phyloP scores from a whole-genome alignment of 345 rosid genomes.

The Limnanthes douglasii region DNA sequence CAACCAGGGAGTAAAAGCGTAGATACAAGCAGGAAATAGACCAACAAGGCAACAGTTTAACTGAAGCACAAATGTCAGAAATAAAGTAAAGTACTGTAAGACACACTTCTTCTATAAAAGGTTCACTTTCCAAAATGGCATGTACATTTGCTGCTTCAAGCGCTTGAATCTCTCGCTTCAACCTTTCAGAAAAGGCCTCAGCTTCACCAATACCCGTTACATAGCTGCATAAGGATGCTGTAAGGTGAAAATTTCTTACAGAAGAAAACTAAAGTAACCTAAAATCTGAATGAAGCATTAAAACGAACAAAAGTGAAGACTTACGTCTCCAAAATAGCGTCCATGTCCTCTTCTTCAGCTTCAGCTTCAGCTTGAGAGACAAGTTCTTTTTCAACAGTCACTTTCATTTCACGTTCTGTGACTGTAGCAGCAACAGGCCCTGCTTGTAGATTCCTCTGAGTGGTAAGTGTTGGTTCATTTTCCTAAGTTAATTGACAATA shows the following conservation, averaged over 20 bases:
- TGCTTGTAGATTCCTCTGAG: slow-evolving; percentile 41
- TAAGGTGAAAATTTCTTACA: too few species aligned
- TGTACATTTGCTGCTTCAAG: slow-evolving; percentile 99
- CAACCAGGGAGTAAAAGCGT: too few species aligned
- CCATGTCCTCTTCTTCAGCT: slow-evolving; percentile 99
- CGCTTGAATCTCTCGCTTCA: slow-evolving; percentile 95
- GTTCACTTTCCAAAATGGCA: slow-evolving; percentile 97
- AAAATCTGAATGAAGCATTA: too few species aligned
- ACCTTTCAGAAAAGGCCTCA: slow-evolving; percentile 95
- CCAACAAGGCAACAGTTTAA: not conserved
- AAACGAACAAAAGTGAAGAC: too few species aligned
- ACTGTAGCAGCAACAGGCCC: slow-evolving; percentile 56
- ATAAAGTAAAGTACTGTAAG: not conserved
- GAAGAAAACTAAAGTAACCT: too few species aligned
- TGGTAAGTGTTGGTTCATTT: slow-evolving; percentile 57
- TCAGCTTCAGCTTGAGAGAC: slow-evolving; percentile 98
- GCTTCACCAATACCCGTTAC: slow-evolving; percentile 99
- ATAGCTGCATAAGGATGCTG: slow-evolving; percentile 60
- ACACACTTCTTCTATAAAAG: slow-evolving; percentile 86
- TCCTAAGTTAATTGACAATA: slow-evolving; percentile 58
- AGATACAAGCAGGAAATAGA: slow-evolving; percentile 9
- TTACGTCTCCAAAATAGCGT: slow-evolving; percentile 91
- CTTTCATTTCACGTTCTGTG: slow-evolving; percentile 63
- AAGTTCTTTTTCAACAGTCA: slow-evolving; percentile 84
- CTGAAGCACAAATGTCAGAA: not conserved